Base-by-base conservation (phyloP, 2,329 filamentous ascomycete genomes). In the Fonsecaea pedrosoi region DNA sequence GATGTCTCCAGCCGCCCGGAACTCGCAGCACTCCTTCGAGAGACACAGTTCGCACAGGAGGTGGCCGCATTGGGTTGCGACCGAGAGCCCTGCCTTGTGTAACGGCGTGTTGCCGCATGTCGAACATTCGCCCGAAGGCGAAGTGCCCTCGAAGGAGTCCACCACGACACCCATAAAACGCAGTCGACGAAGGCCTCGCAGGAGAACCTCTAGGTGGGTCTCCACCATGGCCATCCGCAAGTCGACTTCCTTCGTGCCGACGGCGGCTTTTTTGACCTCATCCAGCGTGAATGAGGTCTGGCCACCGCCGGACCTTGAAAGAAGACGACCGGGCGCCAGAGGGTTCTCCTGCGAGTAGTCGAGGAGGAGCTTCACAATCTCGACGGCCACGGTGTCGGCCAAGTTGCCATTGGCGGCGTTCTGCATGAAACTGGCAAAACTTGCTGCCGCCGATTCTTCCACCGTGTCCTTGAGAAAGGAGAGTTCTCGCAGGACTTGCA, bases 51-150 rank as follows among this genome's bases (percentile, higher is more conserved):
- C 42, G 37, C 30, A 35, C 15, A 70, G 71, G 1, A 78, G 67
- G 71, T 88, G 86, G 0, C 85, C 85, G 68, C 85, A 87, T 5
- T 76, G 76, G 0, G 79, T 78, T 9, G 85, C 77, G 4, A 87
- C 73, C 15, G 74, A 77, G 10, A 81, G 68, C 4, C 76, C 68
- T 5, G 73, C 72, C 48, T 77, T 72, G n/a, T 70, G 71, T 4
- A 75, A 57, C 7, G 68, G 66, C n/a, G 63, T 66, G 3, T 65
- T 63, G 2, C 74, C 68, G 68, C 82, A 83, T 18, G 62, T 68
- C 42, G 75, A 69, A 70, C 81, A 82, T 4, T 58, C 4, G 40
- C 68, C 69, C 32, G 70, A 30, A 8, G 35, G 15, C 18, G 40
- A 37, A 12, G 35, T 32, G 30, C 53, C 38, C 15, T 59, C 45